phyloP scores from a whole-genome alignment of 1,284 basidiomycete species.

The Papiliotrema laurentii region DNA sequence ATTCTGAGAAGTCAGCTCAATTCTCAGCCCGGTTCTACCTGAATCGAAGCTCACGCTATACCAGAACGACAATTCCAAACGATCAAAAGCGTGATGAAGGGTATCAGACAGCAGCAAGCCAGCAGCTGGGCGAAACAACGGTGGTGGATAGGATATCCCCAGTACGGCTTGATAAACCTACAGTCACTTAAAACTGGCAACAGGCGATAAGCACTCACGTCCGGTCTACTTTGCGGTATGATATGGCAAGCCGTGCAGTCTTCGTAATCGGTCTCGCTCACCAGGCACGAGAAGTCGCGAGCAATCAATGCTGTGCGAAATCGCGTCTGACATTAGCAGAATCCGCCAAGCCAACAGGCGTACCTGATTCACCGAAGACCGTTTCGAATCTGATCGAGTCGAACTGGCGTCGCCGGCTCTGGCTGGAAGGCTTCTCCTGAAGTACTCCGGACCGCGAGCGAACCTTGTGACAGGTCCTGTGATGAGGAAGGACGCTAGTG shows the following conservation, averaged over 20 bases:
- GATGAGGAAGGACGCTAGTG: no score
- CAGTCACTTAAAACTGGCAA: neutral
- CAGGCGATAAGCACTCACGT: neutral
- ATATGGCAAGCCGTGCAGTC: neutral
- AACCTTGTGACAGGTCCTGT: no score
- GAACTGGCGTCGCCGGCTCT: no score
- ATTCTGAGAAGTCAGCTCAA: no score
- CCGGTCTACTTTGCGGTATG: neutral
- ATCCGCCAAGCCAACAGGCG: no score
- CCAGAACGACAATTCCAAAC: neutral
- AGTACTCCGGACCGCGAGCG: no score
- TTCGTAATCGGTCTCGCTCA: neutral
- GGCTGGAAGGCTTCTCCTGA: no score
- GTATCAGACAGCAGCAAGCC: neutral
- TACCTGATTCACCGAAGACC: no score
- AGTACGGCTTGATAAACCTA: neutral
- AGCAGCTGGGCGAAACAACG: neutral
- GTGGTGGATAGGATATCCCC: neutral
- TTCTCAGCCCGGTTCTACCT: neutral
- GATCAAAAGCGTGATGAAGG: neutral
- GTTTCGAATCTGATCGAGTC: no score
- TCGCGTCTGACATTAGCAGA: no score
- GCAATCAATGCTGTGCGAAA: neutral
- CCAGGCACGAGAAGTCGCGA: slow-evolving; percentile 18
- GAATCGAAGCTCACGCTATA: neutral